phyloP scores from a whole-genome alignment of 352 stramenopile species.

The Pythium folliculosum region DNA sequence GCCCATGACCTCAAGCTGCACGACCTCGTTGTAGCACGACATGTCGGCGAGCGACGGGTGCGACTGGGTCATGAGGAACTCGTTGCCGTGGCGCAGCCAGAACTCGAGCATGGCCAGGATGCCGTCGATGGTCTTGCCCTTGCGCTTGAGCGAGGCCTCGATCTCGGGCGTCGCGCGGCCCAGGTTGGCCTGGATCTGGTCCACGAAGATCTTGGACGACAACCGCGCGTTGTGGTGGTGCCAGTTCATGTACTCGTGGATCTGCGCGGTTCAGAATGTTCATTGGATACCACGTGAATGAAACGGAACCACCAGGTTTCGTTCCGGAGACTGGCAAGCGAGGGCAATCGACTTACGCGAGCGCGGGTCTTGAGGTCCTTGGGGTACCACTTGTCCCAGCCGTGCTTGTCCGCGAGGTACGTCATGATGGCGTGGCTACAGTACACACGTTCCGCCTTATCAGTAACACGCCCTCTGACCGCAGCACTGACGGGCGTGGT shows the following conservation, averaged over 20 bases:
- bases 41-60: slow-evolving; percentile 65
- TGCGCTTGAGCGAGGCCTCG: slow-evolving; percentile 50
- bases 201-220: slow-evolving; percentile 65
- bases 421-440: slow-evolving; percentile 42
- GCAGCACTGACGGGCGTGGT: background rate
- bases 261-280: slow-evolving; percentile 30
- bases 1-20: slow-evolving; percentile 73
- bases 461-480: background rate
- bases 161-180: slow-evolving; percentile 46
- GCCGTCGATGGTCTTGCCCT: slow-evolving; percentile 52
- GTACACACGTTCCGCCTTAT: background rate
- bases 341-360: slow-evolving; percentile 5
- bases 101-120: slow-evolving; percentile 72
- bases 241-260: slow-evolving; percentile 82
- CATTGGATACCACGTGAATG: too few species aligned
- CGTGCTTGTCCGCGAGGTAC: slow-evolving; percentile 55
- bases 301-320: too few species aligned
- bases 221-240: slow-evolving; percentile 71
- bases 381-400: slow-evolving; percentile 54
- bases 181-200: slow-evolving; percentile 61
- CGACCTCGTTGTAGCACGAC: slow-evolving; percentile 80
- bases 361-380: slow-evolving; percentile 43
- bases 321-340: too few species aligned
- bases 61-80: slow-evolving; percentile 57
- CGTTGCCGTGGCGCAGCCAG: slow-evolving; percentile 61